Evolutionary conservation across 2,329 filamentous ascomycete genomes (phyloP).

Genomic region (Ceratocystis eucalypticola): DNA sequence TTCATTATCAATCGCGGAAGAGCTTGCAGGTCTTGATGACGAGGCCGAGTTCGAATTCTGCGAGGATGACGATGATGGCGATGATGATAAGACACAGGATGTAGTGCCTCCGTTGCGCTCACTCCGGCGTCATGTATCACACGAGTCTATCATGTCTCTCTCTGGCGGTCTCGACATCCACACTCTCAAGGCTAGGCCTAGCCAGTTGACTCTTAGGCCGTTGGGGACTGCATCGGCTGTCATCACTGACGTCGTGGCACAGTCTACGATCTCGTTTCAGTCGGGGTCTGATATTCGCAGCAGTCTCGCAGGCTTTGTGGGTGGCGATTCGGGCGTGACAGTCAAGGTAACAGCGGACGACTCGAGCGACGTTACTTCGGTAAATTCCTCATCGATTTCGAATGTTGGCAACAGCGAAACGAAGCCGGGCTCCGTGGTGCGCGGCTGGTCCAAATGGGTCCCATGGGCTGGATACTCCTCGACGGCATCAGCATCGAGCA

Average conservation of each 20-base stretch:
- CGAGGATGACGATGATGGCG: constrained; percentile 23
- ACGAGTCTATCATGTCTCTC: constrained; percentile 81
- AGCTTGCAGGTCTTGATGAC: constrained; percentile 19
- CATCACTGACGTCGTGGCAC: constrained; percentile 45
- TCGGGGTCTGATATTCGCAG: constrained; percentile 15
- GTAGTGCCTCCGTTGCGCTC: constrained; percentile 30
- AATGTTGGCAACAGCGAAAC: constrained; percentile 2
- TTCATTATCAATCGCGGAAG: constrained; percentile 17
- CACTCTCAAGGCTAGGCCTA: constrained; percentile 60
- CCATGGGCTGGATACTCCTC: constrained; percentile 16
- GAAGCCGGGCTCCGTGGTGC: neutral
- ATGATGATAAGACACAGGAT: constrained; percentile 26
- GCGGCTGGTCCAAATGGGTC: constrained; percentile 16
- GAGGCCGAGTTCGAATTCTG: constrained; percentile 19
- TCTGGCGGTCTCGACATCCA: constrained; percentile 84
- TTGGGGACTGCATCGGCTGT: constrained; percentile 43
- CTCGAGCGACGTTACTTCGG: constrained; percentile 9
- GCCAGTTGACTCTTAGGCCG: constrained; percentile 51
- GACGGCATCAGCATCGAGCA: neutral
- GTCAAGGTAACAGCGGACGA: neutral
- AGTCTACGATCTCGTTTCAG: constrained; percentile 37
- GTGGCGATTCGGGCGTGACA: neutral
- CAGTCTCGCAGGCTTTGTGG: constrained; percentile 8
- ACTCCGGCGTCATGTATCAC: constrained; percentile 57
- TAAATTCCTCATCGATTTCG: constrained; percentile 14